Percentiles rank a stretch among this genome's conserved stretches.
Evolutionary conservation across 345 rosid genomes (phyloP).

Genomic region (Brassica juncea): DNA sequence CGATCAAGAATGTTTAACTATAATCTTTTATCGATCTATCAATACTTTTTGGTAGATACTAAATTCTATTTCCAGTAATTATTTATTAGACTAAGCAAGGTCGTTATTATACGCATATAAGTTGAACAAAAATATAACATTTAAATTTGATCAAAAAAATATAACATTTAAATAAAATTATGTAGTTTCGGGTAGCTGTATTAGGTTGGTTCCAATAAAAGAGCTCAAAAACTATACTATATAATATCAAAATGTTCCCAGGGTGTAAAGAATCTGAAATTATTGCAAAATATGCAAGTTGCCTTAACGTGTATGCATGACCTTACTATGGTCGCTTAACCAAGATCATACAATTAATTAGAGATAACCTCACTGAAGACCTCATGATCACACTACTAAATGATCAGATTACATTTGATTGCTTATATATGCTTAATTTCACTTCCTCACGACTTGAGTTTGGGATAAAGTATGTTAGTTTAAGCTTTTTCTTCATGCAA

Average conservation of each 20-base stretch:
- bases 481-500: not conserved
- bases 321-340: not conserved
- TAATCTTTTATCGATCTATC: constrained; percentile 3
- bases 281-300: not conserved
- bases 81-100: not conserved
- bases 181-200: not conserved
- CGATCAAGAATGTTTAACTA: not conserved
- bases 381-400: not conserved
- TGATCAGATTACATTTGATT: not conserved
- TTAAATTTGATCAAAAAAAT: not conserved
- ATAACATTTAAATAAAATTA: not conserved
- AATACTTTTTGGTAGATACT: not conserved
- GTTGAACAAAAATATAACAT: not conserved
- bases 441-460: not conserved
- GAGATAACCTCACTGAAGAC: not conserved
- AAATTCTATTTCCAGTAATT: not conserved
- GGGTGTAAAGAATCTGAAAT: not conserved
- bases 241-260: not conserved
- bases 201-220: constrained; percentile 19
- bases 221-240: not conserved
- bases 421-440: not conserved
- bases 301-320: not conserved
- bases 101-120: not conserved
- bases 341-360: not conserved
- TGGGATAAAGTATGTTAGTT: not conserved